Base-by-base conservation (phyloP, 2,329 filamentous ascomycete species). In the Pseudogymnoascus pannorum region DNA sequence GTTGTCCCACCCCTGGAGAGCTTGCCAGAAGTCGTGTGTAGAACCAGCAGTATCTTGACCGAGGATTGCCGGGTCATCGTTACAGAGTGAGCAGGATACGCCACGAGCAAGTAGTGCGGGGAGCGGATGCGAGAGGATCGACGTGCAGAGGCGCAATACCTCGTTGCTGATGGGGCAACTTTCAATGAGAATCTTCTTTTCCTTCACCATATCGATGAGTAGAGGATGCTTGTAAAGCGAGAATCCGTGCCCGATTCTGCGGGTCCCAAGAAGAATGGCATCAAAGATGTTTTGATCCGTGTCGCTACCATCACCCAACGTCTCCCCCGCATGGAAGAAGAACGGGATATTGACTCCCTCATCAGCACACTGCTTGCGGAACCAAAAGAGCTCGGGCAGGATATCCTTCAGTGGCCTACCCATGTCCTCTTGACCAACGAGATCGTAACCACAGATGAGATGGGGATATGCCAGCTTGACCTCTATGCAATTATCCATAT, bases 291-390 rank as follows among this genome's bases (percentile, higher is more conserved):
- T 97, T 64, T 76, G 69, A 69, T 97, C 92, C 0, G 88, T 87
- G 18, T 79, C 80, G 67, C 86, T 87, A 26, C 91, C 92, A 63
- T 89, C 86, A 14, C 91, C 91, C 0, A 96, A 83, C 33, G 86
- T 91, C 75, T 97, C 92, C 66, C 92, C 93, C 0, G 93, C 92
- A 73, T 97, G 92, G 77, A 97, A 95, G 78, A 96, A 96, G 78
- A 97, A 96, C 0, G 93, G 93, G 8, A 99, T 86, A 58, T 91
- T 85, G 36, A 97, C 83, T 2, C 83, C 85, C 69, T 91, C 87
- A 70, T 89, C 81, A 0, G 84, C 83, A 72, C 92, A 97, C 68
- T 88, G 84, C 73, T 93, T 92, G 66, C 87, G 87, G 80, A 97
- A 97, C 91, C 91, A 97, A 74, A 97, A 93, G 0, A 97, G 78